Conservation (phyloP, 202 grass and related monocot species). For the Schoenoplectus triqueter region DNA sequence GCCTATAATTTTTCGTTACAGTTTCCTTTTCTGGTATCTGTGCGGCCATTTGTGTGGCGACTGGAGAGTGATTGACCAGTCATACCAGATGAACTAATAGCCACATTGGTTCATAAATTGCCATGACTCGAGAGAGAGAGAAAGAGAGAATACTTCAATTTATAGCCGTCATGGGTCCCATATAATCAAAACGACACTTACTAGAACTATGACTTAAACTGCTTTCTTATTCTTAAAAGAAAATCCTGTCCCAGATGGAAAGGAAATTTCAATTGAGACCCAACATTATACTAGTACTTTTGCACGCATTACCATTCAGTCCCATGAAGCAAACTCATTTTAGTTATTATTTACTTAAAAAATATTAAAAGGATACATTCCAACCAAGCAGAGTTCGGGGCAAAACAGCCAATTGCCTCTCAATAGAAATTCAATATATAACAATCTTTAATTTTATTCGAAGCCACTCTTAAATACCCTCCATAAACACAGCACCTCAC, state of each 20-base stretch:
- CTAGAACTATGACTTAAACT: not conserved
- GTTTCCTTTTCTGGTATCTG: not conserved
- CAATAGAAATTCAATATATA: not conserved
- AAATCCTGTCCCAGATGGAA: not conserved
- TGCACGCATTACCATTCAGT: slow-evolving; percentile 9
- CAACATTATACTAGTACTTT: slow-evolving; percentile 12
- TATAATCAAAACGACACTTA: not conserved
- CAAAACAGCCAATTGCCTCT: slow-evolving; percentile 20
- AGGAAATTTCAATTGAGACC: slow-evolving; percentile 16
- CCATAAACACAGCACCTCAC: slow-evolving; percentile 36
- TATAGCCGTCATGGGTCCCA: slow-evolving; percentile 29
- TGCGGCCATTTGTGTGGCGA: slow-evolving; percentile 11
- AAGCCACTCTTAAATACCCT: slow-evolving; percentile 44
- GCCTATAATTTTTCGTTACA: slow-evolving; percentile 9
- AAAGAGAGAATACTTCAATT: not conserved
- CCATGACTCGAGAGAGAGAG: not conserved
- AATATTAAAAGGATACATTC: not conserved
- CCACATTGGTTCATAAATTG: not conserved
- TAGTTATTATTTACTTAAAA: slow-evolving; percentile 21
- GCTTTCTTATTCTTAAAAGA: not conserved
- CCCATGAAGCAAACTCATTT: slow-evolving; percentile 14
- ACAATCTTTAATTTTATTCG: not conserved
- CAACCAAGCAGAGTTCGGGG: not conserved
- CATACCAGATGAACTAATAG: not conserved
- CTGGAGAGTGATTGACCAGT: not conserved